Base-by-base conservation (phyloP, 2,329 filamentous ascomycete genomes). In the Claviceps quebecensis region DNA sequence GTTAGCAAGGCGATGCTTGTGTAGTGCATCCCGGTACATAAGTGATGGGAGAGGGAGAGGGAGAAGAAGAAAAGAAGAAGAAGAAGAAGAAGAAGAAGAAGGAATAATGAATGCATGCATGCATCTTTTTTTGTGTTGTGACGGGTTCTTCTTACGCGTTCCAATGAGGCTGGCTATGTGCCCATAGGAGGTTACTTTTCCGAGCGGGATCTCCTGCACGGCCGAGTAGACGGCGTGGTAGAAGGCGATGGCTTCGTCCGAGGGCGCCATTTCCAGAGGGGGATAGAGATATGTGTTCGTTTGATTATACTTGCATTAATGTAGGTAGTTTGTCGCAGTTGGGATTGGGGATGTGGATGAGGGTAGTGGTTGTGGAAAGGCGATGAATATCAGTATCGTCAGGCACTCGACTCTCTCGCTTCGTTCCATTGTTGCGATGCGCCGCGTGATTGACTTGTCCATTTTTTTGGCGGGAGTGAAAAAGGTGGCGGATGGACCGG, bases 111-210 rank as follows among this genome's bases (percentile, higher is more conserved):
- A 19, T 19, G 19, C 19, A 19, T 17, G 29, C 9, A 9, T 4
- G 29, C 29, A 29, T 11, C 8, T 4, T 9, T 11, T 9, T 11
- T 29, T 29, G 26, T 29, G 26, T 6, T 9, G 26, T 29, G 29
- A 9, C 8, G 8, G 3, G 1, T 29, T 29, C 29, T n/a, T 4
- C 44, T 62, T 69, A 89, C 86, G 86, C 39, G 80, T 86, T 45
- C 85, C 86, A 8, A 90, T 68, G 5, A 90, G 72, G 53, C 69
- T 72, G 40, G 85, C 86, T 56, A 90, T 88, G 64, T 89, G 85
- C 2, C 86, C 88, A 64, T 97, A 97, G 46, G 80, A 87, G 1
- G 90, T 96, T 43, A 96, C 89, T 63, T 77, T 85, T 55, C 91
- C 91, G 8, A 68, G 63, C 0, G 93, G 91, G 36, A 97, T 86